Percentiles rank a stretch among this genome's conserved stretches.
Evolutionary conservation across 148 eudicot genomes (phyloP).

Genomic region (Camellia lanceoleosa): DNA sequence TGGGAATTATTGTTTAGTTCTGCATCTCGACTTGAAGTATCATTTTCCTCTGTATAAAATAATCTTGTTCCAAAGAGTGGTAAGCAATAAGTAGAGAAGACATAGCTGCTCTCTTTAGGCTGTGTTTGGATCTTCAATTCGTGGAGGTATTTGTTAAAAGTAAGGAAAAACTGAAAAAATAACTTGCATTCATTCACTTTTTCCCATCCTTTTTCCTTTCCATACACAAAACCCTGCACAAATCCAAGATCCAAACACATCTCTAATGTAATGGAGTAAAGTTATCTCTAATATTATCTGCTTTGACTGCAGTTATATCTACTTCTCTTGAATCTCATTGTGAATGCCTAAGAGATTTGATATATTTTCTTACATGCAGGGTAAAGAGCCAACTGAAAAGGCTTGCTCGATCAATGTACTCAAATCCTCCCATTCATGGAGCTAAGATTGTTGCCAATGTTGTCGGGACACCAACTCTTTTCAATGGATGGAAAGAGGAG

Average conservation of each 20-base stretch:
- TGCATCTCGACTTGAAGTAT: slow-evolving; percentile 1
- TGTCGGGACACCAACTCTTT: slow-evolving; percentile 63
- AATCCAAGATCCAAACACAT: no score
- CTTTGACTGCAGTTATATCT: not conserved
- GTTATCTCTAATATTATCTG: not conserved
- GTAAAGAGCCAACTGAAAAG: slow-evolving; percentile 93
- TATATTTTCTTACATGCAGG: slow-evolving; percentile 36
- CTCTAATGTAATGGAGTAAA: no score
- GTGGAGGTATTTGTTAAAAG: no score
- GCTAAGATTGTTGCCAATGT: slow-evolving; percentile 88
- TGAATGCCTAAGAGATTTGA: not conserved
- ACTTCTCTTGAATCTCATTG: not conserved
- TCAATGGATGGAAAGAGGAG: slow-evolving; percentile 84
- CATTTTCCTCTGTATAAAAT: not conserved
- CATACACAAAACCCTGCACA: no score
- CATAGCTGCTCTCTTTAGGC: not conserved
- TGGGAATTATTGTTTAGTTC: not conserved
- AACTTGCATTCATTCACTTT: no score
- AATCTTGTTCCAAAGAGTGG: not conserved
- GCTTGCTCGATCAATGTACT: slow-evolving; percentile 96
- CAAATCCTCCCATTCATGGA: slow-evolving; percentile 95
- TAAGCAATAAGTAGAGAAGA: not conserved
- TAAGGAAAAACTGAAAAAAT: no score
- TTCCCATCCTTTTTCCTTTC: no score
- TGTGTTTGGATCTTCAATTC: not conserved